A percentile compares a stretch with the other conserved stretches of the same genome.
These are phyloP conservation scores for Alternaria alternata DNA, from an alignment of 2,329 filamentous ascomycete genomes.

Conservation along the genomic window DNA sequence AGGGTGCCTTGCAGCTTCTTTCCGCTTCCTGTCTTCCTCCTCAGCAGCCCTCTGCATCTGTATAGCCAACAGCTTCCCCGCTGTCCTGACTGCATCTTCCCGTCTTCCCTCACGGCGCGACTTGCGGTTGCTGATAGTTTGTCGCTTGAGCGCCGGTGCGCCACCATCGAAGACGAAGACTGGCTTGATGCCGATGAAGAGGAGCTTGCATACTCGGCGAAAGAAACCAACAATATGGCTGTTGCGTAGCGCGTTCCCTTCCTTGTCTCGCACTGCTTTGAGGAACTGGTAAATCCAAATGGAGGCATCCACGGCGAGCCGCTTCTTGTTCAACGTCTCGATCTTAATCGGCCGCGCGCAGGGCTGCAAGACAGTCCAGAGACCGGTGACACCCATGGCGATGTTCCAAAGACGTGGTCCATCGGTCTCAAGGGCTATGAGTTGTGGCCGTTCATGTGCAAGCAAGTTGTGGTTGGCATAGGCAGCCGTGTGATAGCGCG, in stretches of 20 bases:
- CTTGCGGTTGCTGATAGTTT: conserved; percentile 84
- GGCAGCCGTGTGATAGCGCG: conserved; percentile 32
- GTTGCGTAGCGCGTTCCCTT: conserved; percentile 95
- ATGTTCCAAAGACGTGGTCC: conserved; percentile 15
- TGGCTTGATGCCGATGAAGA: conserved; percentile 95
- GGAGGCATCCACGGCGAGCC: conserved; percentile 94
- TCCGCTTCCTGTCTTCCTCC: conserved; percentile 77
- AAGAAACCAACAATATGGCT: conserved; percentile 98
- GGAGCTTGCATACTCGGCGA: conserved; percentile 93
- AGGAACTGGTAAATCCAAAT: conserved; percentile 99
- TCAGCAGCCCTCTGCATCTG: conserved; percentile 93
- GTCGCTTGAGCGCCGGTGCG: conserved; percentile 86
- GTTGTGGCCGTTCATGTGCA: background rate
- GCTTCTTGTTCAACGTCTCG: conserved; percentile 93
- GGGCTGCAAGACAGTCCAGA: conserved; percentile 95
- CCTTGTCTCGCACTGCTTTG: conserved; percentile 97
- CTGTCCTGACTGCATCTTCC: conserved; percentile 91
- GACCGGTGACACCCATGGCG: conserved; percentile 93
- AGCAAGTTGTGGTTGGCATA: background rate
- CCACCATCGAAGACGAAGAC: conserved; percentile 99
- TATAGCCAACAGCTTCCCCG: conserved; percentile 87
- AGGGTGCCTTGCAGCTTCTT: conserved; percentile 51
- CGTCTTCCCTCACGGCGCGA: conserved; percentile 83
- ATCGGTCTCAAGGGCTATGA: conserved; percentile 18
- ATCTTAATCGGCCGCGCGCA: conserved; percentile 96